Evolutionary conservation across 2,329 filamentous ascomycete species (phyloP).

Genomic region (Fusarium buharicum): DNA sequence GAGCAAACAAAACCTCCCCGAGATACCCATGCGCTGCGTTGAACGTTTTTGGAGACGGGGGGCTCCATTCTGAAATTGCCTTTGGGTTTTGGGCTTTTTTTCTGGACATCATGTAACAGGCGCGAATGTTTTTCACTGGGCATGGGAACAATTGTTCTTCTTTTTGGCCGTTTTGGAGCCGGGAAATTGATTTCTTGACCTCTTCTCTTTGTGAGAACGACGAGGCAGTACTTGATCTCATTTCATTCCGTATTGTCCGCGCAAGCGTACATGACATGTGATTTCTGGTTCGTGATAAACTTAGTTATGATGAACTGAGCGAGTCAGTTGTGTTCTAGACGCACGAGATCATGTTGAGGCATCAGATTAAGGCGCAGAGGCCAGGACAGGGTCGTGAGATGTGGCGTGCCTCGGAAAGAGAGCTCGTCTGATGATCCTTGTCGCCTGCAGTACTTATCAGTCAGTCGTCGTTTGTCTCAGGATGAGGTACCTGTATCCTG

Average conservation of each 20-base stretch:
- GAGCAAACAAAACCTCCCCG: constrained; percentile 44
- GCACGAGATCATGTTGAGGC: constrained; percentile 42
- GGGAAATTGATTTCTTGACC: constrained; percentile 44
- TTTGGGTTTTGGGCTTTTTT: constrained; percentile 34
- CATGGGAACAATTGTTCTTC: constrained; percentile 34
- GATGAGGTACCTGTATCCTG: constrained; percentile 15
- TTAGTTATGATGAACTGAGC: constrained; percentile 22
- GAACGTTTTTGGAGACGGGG: constrained; percentile 45
- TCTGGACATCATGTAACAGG: constrained; percentile 32
- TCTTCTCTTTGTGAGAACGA: constrained; percentile 24
- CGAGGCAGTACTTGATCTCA: constrained; percentile 23
- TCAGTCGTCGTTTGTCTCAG: constrained; percentile 38
- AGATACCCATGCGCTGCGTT: constrained; percentile 46
- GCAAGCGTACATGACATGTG: constrained; percentile 28
- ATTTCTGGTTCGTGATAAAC: constrained; percentile 26
- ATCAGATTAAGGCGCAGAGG: constrained; percentile 40
- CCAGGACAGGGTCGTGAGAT: constrained; percentile 43
- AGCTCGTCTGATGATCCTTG: constrained; percentile 47
- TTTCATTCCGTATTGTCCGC: constrained; percentile 16
- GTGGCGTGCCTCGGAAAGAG: constrained; percentile 42
- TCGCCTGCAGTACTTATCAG: constrained; percentile 39
- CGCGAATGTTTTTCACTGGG: constrained; percentile 33
- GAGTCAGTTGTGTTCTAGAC: constrained; percentile 35
- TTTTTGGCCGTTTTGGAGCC: constrained; percentile 38
- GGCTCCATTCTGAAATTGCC: constrained; percentile 43